phyloP scores from a whole-genome alignment of 495 filamentous ascomycete genomes.

The Penicillium salamii region DNA sequence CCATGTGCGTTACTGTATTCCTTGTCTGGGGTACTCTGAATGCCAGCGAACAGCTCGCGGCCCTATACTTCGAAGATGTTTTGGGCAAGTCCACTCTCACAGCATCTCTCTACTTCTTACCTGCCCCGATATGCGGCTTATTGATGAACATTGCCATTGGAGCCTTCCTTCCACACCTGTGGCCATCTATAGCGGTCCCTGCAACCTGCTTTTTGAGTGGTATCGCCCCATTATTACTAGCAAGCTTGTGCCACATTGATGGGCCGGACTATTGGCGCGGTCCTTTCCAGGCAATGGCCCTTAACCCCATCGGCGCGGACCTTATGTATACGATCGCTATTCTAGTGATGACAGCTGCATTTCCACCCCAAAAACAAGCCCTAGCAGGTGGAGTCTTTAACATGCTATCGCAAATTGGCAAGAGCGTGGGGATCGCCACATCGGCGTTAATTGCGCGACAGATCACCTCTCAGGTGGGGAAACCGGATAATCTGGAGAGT shows the following conservation, averaged over 20 bases:
- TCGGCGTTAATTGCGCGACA: constrained; percentile 46
- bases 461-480: constrained; percentile 36
- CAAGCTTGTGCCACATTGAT: constrained; percentile 17
- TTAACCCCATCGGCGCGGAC: constrained; percentile 48
- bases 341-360: constrained; percentile 50
- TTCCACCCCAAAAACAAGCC: constrained; percentile 48
- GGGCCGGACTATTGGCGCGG: constrained; percentile 48
- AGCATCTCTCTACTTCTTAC: constrained; percentile 48
- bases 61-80: constrained; percentile 26
- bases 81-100: constrained; percentile 27
- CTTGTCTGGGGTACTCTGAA: constrained; percentile 35
- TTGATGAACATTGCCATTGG: constrained; percentile 47
- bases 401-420: constrained; percentile 52
- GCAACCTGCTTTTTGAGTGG: constrained; percentile 30
- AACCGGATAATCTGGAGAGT: neutral
- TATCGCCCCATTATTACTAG: constrained; percentile 45
- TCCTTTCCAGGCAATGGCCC: constrained; percentile 39
- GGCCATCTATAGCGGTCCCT: constrained; percentile 36
- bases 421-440: constrained; percentile 47
- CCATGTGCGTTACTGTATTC: constrained; percentile 41
- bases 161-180: constrained; percentile 39
- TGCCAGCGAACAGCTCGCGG: constrained; percentile 35
- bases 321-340: constrained; percentile 51
- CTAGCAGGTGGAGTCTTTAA: constrained; percentile 60
- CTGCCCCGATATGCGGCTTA: constrained; percentile 39